Base-by-base conservation (phyloP, 2,329 filamentous ascomycete species). In the Ceratocystis lukuohia region DNA sequence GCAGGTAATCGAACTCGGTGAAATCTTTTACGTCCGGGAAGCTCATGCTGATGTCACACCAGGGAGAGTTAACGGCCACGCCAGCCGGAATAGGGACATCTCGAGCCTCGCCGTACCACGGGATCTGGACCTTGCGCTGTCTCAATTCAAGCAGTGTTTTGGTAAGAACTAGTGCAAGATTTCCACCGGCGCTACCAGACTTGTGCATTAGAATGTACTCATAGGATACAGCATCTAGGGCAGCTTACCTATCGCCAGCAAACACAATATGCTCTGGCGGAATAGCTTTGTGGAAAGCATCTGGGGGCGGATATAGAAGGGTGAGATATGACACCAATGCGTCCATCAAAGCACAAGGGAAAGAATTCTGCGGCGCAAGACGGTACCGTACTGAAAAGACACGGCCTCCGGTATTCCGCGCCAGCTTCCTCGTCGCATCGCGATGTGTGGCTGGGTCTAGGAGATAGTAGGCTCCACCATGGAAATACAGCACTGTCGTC, bases 351-450 rank as follows among this genome's bases (percentile, higher is more conserved):
- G 88, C 88, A 0, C 87, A 79, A 0, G 89, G 89, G 72, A 94
- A 94, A 0, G 88, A 83, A 68, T 86, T 76, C 72, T 91, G 86
- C 0, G 89, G 89, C 12, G 88, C 83, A 2, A 94, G 80, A 5
- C 89, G 80, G 74, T 93, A 93, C 2, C 88, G 82, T 4, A 92
- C 84, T 37, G 82, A 86, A 75, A 89, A 88, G 48, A 85, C 84
- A 5, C 87, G 80, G 1, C 88, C 88, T 28, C 82, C 81, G 0
- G 83, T 87, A 66, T 85, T 73, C 72, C 86, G 84, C 25, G 88
- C 87, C 15, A 93, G 76, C 64, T 80, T 82, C 67, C 82, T 82
- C 20, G 79, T 80, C 0, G 80, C 75, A 0, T 77, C 73, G 2
- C 89, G 82, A 71, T 91, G 86, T 0, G 84, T 85, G 1, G 80